These are phyloP conservation scores for Apophysomyces variabilis DNA, from an alignment of 371 early-diverging fungal species.

Conservation along the genomic window DNA sequence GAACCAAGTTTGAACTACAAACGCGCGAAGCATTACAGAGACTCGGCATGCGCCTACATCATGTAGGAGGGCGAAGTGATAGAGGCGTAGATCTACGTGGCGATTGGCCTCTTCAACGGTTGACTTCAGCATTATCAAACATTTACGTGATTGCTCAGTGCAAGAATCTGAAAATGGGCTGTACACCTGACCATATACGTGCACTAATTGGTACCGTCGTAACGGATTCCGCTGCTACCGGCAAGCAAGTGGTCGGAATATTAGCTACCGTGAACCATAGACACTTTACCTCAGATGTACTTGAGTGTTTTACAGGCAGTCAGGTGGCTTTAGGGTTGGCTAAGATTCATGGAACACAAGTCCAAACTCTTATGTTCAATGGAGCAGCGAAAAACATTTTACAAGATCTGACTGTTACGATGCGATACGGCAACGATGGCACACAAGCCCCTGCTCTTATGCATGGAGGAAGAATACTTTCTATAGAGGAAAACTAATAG, in stretches of 20 bases:
- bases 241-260: conserved; percentile 32
- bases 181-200: conserved; percentile 49
- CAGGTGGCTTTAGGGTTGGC: conserved; percentile 42
- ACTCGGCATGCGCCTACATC: conserved; percentile 41
- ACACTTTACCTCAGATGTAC: conserved; percentile 38
- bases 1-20: conserved; percentile 49
- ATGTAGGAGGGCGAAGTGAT: conserved; percentile 47
- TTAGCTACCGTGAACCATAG: conserved; percentile 27
- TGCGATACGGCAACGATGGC: conserved; percentile 19
- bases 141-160: conserved; percentile 13
- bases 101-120: conserved; percentile 27
- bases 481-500: too few species aligned
- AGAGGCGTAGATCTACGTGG: conserved; percentile 50
- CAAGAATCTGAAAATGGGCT: conserved; percentile 16
- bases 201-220: conserved; percentile 39
- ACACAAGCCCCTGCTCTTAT: neutral
- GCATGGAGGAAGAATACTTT: too few species aligned
- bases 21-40: conserved; percentile 30
- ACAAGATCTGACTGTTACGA: conserved; percentile 20
- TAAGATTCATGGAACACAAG: conserved; percentile 22
- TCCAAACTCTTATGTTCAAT: conserved; percentile 47
- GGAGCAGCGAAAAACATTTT: conserved; percentile 23
- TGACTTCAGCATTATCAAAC: conserved; percentile 3
- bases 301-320: conserved; percentile 31
- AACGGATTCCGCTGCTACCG: neutral